Base-by-base conservation (phyloP, 2,329 filamentous ascomycete genomes). In the Botrytis squamosa region DNA sequence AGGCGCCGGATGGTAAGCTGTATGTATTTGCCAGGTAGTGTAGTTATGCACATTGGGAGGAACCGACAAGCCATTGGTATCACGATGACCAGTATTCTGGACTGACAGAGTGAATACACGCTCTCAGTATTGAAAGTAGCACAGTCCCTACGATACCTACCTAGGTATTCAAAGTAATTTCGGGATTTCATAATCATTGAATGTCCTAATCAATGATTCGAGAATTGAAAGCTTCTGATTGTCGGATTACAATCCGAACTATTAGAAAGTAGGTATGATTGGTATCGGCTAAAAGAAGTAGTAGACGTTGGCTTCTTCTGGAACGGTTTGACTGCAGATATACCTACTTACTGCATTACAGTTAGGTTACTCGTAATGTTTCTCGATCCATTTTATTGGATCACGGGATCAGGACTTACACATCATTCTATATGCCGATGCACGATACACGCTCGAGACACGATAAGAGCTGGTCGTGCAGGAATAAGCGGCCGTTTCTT, bases 401-500 rank as follows among this genome's bases (percentile, higher is more conserved):
- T 57, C 66, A 69, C 49, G 66, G 36, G 49, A 42, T 29, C 22
- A 57, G n/a, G 36, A 69, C 36, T 69, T 57, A 20, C 66, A 40
- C 25, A 55, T 67, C 65, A 55, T 55, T 55, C 49, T 55, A 55
- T 55, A n/a, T 55, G 49, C 25, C 25, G 49, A n/a, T 55, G 49
- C 49, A 57, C 52, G 52, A 33, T 25, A 40, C n/a, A 55, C 49
- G 49, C 49, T 55, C 25, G 52, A 49, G 29, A 42, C 49, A 42
- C 66, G 49, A 67, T 67, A 52, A 67, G 25, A 57, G 25, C 38
- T 57, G 18, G 36, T 68, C 66, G 66, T 55, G 36, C 66, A 68
- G 66, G n/a, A 68, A 68, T 57, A 68, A 57, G 65, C 49, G 38
- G 49, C 38, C 49, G 40, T 42, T 57, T 40, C 66, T 40, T 55